A percentile compares a stretch with the other conserved stretches of the same genome.
phyloP scores from a whole-genome alignment of 257 asterid species.

The Striga asiatica region DNA sequence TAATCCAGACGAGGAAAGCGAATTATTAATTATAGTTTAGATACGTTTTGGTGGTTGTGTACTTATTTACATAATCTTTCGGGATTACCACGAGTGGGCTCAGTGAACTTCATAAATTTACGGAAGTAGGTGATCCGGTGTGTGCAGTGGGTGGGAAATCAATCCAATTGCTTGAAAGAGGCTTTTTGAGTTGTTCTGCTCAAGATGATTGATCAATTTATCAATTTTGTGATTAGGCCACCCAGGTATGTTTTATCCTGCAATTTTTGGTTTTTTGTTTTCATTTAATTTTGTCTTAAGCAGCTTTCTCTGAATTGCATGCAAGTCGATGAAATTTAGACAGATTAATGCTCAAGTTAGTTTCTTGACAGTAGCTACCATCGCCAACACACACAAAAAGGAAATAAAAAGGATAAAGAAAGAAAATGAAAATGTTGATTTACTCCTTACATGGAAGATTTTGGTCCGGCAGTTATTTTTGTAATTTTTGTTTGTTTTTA shows the following conservation, averaged over 20 bases:
- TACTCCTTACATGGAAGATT: too few species aligned
- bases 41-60: not conserved
- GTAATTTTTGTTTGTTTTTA: not conserved
- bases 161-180: slow-evolving; percentile 14
- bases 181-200: slow-evolving; percentile 21
- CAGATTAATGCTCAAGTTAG: too few species aligned
- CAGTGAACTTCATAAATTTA: too few species aligned
- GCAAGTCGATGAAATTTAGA: slow-evolving; percentile 8
- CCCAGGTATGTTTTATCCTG: slow-evolving; percentile 53
- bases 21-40: slow-evolving; percentile 6
- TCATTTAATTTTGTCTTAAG: not conserved
- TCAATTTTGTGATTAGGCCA: slow-evolving; percentile 94
- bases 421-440: too few species aligned
- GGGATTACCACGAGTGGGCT: too few species aligned
- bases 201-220: slow-evolving; percentile 89
- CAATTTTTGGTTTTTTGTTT: not conserved
- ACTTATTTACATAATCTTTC: not conserved
- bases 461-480: too few species aligned
- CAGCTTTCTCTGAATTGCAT: not conserved
- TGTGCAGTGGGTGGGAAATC: slow-evolving; percentile 22
- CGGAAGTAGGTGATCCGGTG: slow-evolving; percentile 6
- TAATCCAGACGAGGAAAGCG: not conserved
- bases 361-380: too few species aligned
- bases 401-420: too few species aligned
- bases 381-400: too few species aligned